Base-by-base conservation (phyloP, 2,329 filamentous ascomycete species). In the Nemania bipapillata region DNA sequence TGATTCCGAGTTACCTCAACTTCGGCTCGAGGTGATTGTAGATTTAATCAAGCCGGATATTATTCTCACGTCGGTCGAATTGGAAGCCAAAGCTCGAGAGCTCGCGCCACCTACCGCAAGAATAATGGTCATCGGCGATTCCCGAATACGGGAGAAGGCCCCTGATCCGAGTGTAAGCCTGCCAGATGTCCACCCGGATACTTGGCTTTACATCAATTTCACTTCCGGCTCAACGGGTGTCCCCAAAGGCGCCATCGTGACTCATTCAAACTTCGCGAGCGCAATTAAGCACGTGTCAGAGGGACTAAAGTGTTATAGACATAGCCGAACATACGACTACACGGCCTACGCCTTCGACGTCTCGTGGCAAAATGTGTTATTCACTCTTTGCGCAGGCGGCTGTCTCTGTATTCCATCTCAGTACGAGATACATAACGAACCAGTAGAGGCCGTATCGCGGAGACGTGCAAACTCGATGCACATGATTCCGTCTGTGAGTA, bases 161-260 rank as follows among this genome's bases (percentile, higher is more conserved):
- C 56, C 63, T 20, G 24, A 26, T 11, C 56, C 49, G 8, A 47
- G 11, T 20, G 9, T 15, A 1, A 8, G 47, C 47, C 28, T 64
- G 12, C 62, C 61, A 12, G 24, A 5, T 1, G 62, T 65, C 26
- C 3, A 32, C 26, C 49, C 56, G 37, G 22, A 35, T 45, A 7
- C 62, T 20, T 55, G 62, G 15, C 58, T 65, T n/a, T 74, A 74
- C 37, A 82, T 85, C 70, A 82, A 85, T 74, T 85, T 84, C 72
- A 86, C 84, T 28, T 63, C 83, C 12, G 84, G 84, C 20, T 85
- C 82, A 28, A 86, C 84, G 0, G 84, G 84, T 8, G 77, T 76
- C 26, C 84, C 84, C 4, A 86, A 86, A 75, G 84, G 84, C 50
- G 82, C 84, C 22, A 78, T 84, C 45, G 67, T 74, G 63, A 61